Percentiles rank a stretch among this genome's conserved stretches.
Evolutionary conservation across 2,329 filamentous ascomycete species (phyloP).

Genomic region (Raffaelea deltoideospora): DNA sequence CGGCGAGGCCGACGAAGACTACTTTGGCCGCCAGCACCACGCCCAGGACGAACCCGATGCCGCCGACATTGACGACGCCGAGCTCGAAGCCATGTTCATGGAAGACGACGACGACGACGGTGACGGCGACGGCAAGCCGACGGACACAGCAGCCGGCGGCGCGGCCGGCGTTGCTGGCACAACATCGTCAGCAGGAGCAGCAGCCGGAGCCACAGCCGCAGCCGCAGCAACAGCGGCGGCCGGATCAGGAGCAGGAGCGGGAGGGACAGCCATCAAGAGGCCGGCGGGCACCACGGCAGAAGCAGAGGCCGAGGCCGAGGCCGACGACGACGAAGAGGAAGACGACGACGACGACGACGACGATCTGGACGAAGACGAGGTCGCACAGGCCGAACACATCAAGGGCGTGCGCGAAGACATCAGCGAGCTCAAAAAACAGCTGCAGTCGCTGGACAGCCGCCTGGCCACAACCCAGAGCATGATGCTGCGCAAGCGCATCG

Average conservation of each 20-base stretch:
- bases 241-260: no score
- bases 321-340: constrained; percentile 29
- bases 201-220: constrained; percentile 26
- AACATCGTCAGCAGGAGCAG: constrained; percentile 26
- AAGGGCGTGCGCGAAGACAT: constrained; percentile 39
- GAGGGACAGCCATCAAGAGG: no score
- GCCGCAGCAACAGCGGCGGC: constrained; percentile 31
- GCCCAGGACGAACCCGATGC: not conserved
- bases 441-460: constrained; percentile 28
- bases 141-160: constrained; percentile 35
- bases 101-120: constrained; percentile 41
- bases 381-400: constrained; percentile 31
- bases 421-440: constrained; percentile 32
- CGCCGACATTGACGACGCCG: constrained; percentile 19
- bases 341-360: constrained; percentile 39
- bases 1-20: constrained; percentile 46
- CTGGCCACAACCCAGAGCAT: constrained; percentile 27
- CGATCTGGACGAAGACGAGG: constrained; percentile 38
- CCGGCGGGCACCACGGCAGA: constrained; percentile 21
- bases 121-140: constrained; percentile 19
- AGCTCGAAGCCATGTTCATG: constrained; percentile 19
- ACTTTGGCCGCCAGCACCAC: constrained; percentile 16
- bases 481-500: constrained; percentile 34
- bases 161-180: constrained; percentile 23
- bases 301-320: constrained; percentile 17